Base-by-base conservation (phyloP, 768 basidiomycete genomes). In the Xerocomus brunneocitrinus region DNA sequence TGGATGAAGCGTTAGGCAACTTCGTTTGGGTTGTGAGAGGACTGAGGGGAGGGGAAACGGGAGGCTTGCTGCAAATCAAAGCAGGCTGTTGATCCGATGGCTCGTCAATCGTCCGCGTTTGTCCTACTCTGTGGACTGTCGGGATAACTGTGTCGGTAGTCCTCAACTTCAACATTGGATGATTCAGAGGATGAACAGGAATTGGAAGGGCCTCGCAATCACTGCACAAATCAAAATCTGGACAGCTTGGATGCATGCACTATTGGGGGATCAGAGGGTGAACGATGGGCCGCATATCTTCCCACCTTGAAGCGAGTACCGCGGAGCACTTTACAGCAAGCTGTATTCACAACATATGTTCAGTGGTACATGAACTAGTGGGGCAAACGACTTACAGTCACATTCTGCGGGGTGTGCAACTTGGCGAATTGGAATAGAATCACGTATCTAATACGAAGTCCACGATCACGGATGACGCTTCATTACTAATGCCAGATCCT, bases 191-290 rank as follows among this genome's bases (percentile, higher is more conserved):
- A 65, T 95, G 91, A 12, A 88, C 74, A 5, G 83, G 71, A 54
- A 92, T 87, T 0, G 91, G 91, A 52, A 82, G 76, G 5, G 89
- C 84, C 70, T 93, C 91, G 69, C 92, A 95, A 49, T 68, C 68
- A 53, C 77, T 74, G 70, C 91, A 95, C 16, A 94, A 76, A 62
- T 95, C 92, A 59, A 83, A 92, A 67, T 93, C 88, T 0, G 79
- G 76, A 70, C 92, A 95, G 4, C 73, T 71, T 13, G 81, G 76
- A 63, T 91, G 83, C 81, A 90, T 84, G 70, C 92, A 95, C 86
- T 89, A 57, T 30, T 24, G n/a, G 32, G 13, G 38, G 32, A 47
- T 63, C n/a, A 54, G 52, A 52, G 1, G 8, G 19, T 27, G 42
- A 48, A 31, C 19, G 32, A 3, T n/a, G 1, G n/a, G 16, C 8